phyloP scores from a whole-genome alignment of 345 rosid genomes.

The Corchorus capsularis region DNA sequence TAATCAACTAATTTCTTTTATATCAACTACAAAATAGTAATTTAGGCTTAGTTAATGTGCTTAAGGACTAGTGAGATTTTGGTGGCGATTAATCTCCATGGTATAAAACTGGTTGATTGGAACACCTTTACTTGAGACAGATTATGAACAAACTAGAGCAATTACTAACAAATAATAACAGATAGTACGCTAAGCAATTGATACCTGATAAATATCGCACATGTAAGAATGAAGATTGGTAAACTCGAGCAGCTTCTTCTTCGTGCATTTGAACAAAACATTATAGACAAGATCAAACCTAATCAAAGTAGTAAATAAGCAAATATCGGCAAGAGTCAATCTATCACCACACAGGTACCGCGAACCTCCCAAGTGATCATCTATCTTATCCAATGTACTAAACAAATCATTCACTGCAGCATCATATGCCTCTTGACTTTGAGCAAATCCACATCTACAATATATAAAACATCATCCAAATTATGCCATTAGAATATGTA shows the following conservation, averaged over 20 bases:
- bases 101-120: too few relatives aligned
- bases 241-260: conserved; percentile 75
- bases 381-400: conserved; percentile 57
- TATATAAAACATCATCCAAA: not conserved
- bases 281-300: conserved; percentile 82
- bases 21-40: not conserved
- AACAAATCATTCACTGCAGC: conserved; percentile 64
- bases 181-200: not conserved
- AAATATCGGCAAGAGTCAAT: conserved; percentile 67
- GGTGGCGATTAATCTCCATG: too few relatives aligned
- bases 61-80: not conserved
- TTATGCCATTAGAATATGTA: not conserved
- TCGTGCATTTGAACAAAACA: conserved; percentile 80
- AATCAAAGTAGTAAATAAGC: conserved; percentile 79
- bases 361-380: conserved; percentile 51
- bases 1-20: not conserved
- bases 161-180: not conserved
- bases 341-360: conserved; percentile 76
- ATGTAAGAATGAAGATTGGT: conserved; percentile 66
- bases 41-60: not conserved
- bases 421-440: conserved; percentile 85
- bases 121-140: too few relatives aligned
- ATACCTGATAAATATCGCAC: conserved; percentile 81
- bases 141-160: not conserved
- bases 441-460: conserved; percentile 84